Evolutionary conservation across 2,329 filamentous ascomycete species (phyloP), one percentile per base, ranked within the genome.

Genomic region (Ophiostoma tasmaniense): DNA sequence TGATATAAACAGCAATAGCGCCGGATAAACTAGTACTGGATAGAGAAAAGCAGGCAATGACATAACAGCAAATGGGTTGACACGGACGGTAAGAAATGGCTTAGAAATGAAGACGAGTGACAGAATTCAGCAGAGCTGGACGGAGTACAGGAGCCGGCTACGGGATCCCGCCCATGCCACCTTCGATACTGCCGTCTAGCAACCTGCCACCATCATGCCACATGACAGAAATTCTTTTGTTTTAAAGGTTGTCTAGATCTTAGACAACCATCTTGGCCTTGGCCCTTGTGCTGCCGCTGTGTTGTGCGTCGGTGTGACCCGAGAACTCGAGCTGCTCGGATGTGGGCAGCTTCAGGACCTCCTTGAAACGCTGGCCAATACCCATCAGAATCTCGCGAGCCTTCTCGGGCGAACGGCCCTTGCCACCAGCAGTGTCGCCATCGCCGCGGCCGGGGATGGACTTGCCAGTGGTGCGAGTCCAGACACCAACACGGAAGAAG

Each of bases 401-500:
- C 85, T 97, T 95, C 75, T 95, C 91, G 30, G 82, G 78, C 68
- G 86, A 88, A 72, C 92, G 88, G 73, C 90, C 90, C 83, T 94
- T 93, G 74, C 89, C 90, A 68, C 89, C 89, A 62, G 90, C 87
- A 66, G 89, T 84, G 73, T 90, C 89, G 55, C 87, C 88, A 70
- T 90, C 89, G 70, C 90, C 90, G 73, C 91, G 90, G 71, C 87
- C 88, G 1, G 90, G 89, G 71, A 93, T 89, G 76, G 85, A 86
- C 84, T 94, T 94, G 77, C 94, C 94, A 68, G 92, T 92, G 70
- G 93, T 96, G 76, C 93, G 90, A 72, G 95, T 99, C 95, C 96
- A 99, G 75, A 98, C 88, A 77, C 94, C 93, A 74, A 99, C 90
- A 83, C 95, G 91, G 86, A 93, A 99, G 83, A 99, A 98, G 67